Base-by-base conservation (phyloP, 352 stramenopile species). In the Thalassiosira ordinaria region DNA sequence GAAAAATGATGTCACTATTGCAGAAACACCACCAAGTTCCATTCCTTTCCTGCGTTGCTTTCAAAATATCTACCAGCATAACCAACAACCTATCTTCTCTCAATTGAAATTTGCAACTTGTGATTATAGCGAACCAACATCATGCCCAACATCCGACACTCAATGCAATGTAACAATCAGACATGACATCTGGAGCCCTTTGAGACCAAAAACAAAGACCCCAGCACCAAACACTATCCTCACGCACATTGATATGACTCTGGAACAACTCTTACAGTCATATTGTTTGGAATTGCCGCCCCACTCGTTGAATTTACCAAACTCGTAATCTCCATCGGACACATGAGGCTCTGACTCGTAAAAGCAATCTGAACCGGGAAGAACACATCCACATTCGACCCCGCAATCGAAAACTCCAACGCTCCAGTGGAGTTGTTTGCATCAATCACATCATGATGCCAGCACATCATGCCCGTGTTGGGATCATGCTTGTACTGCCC, bases 281-380 rank as follows among this genome's bases (percentile, higher is more conserved):
- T 83, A 61, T 89, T 85, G 73, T 94, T 93, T n/a, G 85, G 87
- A 80, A 95, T 89, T 14, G 84, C 44, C 13, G 87, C 65, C 20
- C 89, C 88, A 64, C 73, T 89, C 26, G 73, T 56, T 26, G 79
- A 73, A 31, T 77, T 88, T 7, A 82, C 91, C 24, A 95, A 79
- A 22, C 53, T 64, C 31, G 72, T 85, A 65, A 96, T 82, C 37
- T 93, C 74, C 24, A 96, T 87, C 27, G 89, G 85, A 73, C 91
- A 95, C 69, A 94, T 89, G 0, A 96, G 74, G 47, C 89, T 93
- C 33, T 94, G 80, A 44, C 87, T 95, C 49, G 75, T 89, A 82
- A 97, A 97, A 9, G 80, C 76, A 65, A 97, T 87, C 66, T 91
- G 87, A 51, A 96, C 90, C 18, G 94, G 94, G 84, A 97, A 97